A percentile compares a stretch with the other conserved stretches of the same genome.
Conservation (phyloP, 345 rosid genomes). For the Gossypium longicalyx region DNA sequence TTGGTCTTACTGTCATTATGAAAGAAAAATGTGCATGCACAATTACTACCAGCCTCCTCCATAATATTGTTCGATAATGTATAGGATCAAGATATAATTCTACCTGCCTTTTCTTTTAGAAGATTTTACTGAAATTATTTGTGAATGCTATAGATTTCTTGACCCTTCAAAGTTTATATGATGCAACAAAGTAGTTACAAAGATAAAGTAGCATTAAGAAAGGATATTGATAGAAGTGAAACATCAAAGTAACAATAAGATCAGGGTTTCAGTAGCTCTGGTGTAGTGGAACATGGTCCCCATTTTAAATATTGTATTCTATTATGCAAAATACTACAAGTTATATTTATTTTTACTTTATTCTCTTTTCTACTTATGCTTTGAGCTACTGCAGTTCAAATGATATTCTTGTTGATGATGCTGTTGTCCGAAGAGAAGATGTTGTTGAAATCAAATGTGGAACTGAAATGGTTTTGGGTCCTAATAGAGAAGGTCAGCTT, state of each 20-base stretch:
- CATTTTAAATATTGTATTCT: not conserved
- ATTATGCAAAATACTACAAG: not conserved
- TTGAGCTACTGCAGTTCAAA: conserved; percentile 38
- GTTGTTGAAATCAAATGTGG: conserved; percentile 48
- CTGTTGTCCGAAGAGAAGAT: conserved; percentile 40
- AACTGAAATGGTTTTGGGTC: conserved; percentile 64
- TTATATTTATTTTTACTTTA: not conserved
- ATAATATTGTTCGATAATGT: not conserved
- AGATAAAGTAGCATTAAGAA: not conserved
- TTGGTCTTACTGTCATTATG: not conserved
- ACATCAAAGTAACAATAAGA: not conserved
- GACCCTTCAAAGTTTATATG: not conserved
- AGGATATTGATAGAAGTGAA: not conserved
- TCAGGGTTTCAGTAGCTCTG: not conserved
- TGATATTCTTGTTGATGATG: conserved; percentile 58
- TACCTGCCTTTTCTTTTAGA: not conserved
- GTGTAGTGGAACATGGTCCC: not conserved
- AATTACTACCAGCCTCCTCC: not conserved
- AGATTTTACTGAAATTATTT: not conserved
- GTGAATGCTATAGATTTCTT: not conserved
- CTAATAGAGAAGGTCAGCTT: conserved; percentile 51
- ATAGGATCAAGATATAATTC: not conserved
- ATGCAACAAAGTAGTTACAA: not conserved
- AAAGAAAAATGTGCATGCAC: not conserved
- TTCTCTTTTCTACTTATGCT: conserved; percentile 13